Evolutionary conservation across 352 stramenopile genomes (phyloP).

Genomic region (Phytophthora kernoviae): DNA sequence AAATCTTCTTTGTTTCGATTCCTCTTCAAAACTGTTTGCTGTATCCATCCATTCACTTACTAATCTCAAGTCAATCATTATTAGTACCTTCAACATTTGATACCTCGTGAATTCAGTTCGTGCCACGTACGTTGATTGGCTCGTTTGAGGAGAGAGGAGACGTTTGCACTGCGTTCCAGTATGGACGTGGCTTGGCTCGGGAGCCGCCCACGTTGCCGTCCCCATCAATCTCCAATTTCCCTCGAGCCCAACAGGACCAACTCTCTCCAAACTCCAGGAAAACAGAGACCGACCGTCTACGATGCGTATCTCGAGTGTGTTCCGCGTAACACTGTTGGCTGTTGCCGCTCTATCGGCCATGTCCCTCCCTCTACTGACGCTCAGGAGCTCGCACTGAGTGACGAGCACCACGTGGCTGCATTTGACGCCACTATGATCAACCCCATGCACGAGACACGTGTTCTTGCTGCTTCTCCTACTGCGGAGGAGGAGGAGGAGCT

Average conservation of each 20-base stretch:
- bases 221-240: constrained; percentile 68
- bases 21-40: constrained; percentile 6
- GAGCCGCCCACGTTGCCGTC: constrained; percentile 30
- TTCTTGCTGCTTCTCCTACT: constrained; percentile 27
- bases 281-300: constrained; percentile 15
- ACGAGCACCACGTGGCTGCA: constrained; percentile 24
- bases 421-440: constrained; percentile 34
- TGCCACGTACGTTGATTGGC: constrained; percentile 37
- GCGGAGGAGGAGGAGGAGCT: constrained; percentile 26
- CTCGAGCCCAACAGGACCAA: constrained; percentile 35
- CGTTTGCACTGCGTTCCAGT: constrained; percentile 4
- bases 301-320: constrained; percentile 66
- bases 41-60: background rate
- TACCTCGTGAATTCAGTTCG: constrained; percentile 30
- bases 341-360: constrained; percentile 50
- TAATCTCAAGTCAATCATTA: background rate
- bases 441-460: constrained; percentile 32
- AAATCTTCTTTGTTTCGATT: constrained; percentile 1
- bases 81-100: constrained; percentile 16
- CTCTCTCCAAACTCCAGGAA: constrained; percentile 5
- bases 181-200: constrained; percentile 19
- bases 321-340: constrained; percentile 59
- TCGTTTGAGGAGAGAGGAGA: constrained; percentile 7
- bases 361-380: constrained; percentile 27
- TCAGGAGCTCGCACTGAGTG: constrained; percentile 17